Evolutionary conservation across 306 rosid species (phyloP), one percentile per base, ranked within the genome.

Genomic region (Lathyrus oleraceus): DNA sequence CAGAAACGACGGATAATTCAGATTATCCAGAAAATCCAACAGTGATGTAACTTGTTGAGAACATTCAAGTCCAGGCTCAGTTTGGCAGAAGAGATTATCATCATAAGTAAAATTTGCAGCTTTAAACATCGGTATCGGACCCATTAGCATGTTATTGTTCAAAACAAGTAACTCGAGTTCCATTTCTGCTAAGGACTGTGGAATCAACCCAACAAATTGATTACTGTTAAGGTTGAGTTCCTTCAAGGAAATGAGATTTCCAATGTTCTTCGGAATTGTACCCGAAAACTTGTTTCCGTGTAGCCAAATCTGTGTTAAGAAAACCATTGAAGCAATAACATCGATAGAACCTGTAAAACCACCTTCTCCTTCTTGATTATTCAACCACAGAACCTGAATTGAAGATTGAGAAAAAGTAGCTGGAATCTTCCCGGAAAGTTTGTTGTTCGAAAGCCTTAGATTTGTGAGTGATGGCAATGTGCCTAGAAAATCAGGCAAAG

Each of bases 201-300:
- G 97, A 79, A 87, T 64, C 54, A 64, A 61, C 38, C 97, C 96
- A 79, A 84, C 88, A 71, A 91, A 75, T 61, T 77, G 81, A 69
- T 91, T 91, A 21, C 89, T 80, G 17, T 87, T 88, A 69, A 87
- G 87, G 76, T 88, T 91, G 80, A 91, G 85, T 28, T 87, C 91
- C 75, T 73, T 78, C 78, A 91, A 78, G n/a, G 88, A 84, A 64
- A 82, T 60, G 9, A 88, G 82, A 53, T 85, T 81, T 47, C 88
- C 96, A 65, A 88, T 87, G 62, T 73, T 76, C 25, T 71, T 69
- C 4, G 96, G 96, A 74, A 91, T 91, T 60, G 69, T 77, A 44
- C 96, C 89, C 0, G 84, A 75, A 67, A 91, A 88, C 19, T 73
- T 78, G 84, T 91, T 91, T 42, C 97, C 97, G 78, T 88, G 97